Evolutionary conservation across 2,329 filamentous ascomycete genomes (phyloP).

Genomic region (Hysterium pulicare): DNA sequence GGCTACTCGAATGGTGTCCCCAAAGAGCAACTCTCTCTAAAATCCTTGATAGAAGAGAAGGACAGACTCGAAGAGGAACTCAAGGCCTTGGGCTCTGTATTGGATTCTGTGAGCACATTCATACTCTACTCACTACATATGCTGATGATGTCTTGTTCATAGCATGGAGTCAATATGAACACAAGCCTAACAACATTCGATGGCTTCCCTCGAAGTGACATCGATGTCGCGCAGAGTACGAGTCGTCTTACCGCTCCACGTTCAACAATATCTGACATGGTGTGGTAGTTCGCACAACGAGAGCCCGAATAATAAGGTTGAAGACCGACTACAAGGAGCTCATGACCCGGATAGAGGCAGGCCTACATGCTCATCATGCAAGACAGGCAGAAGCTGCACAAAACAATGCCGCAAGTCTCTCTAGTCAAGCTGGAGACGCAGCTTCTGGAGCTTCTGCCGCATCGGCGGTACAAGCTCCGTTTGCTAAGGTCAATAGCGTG

Average conservation of each 20-base stretch:
- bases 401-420: conserved; percentile 35
- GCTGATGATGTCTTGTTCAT: conserved; percentile 17
- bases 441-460: conserved; percentile 22
- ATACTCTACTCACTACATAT: conserved; percentile 3
- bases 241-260: conserved; percentile 4
- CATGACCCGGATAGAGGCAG: conserved; percentile 78
- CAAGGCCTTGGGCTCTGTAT: conserved; percentile 74
- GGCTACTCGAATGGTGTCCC: conserved; percentile 60
- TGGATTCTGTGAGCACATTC: conserved; percentile 69
- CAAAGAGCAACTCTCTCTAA: conserved; percentile 63
- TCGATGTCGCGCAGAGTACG: conserved; percentile 91
- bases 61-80: conserved; percentile 82
- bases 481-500: conserved; percentile 88
- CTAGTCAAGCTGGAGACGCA: conserved; percentile 19
- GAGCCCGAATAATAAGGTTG: conserved; percentile 82
- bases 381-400: conserved; percentile 52
- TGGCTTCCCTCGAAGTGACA: conserved; percentile 87
- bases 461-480: conserved; percentile 58
- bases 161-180: conserved; percentile 94
- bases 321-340: conserved; percentile 91
- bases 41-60: conserved; percentile 80
- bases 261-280: conserved; percentile 12
- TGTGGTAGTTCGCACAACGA: conserved; percentile 77
- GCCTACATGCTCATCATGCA: conserved; percentile 89
- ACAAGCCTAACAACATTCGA: conserved; percentile 83